Evolutionary conservation across 371 early-diverging fungal species (phyloP).

Genomic region (Chytridium lagenaria): DNA sequence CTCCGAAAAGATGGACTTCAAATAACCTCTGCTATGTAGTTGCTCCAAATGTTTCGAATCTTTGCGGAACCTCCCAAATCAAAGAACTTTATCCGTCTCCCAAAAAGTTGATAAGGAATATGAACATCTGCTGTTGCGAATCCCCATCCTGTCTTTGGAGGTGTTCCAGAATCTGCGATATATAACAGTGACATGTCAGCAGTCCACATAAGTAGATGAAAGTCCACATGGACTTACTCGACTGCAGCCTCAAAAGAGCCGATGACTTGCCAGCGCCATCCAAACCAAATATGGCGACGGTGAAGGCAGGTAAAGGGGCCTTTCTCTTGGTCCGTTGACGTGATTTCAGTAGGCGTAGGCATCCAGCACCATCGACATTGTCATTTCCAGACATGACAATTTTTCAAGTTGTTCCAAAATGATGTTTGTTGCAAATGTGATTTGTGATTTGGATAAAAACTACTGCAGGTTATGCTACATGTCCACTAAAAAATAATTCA

Average conservation of each 20-base stretch:
- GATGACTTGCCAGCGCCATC: conserved; percentile 45
- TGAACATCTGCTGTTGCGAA: conserved; percentile 24
- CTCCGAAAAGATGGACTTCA: not conserved
- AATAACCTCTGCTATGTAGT: conserved; percentile 49
- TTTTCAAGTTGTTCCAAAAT: too few relatives aligned
- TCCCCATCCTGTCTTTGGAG: conserved; percentile 37
- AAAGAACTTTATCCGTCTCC: conserved; percentile 27
- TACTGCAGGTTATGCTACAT: too few relatives aligned
- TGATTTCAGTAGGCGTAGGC: too few relatives aligned
- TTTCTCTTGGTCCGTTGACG: too few relatives aligned
- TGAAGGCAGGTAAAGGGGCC: too few relatives aligned
- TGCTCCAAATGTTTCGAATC: conserved; percentile 49
- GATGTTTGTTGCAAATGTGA: too few relatives aligned
- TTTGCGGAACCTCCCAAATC: conserved; percentile 46
- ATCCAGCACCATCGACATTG: too few relatives aligned
- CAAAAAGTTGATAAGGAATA: not conserved
- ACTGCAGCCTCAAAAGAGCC: conserved; percentile 35
- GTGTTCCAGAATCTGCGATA: conserved; percentile 8
- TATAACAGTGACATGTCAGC: not conserved
- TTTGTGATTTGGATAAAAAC: too few relatives aligned
- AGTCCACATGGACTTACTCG: not conserved
- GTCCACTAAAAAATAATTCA: too few relatives aligned
- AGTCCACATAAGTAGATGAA: not conserved
- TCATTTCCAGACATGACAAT: too few relatives aligned
- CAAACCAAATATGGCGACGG: conserved; percentile 36